Evolutionary conservation across 371 early-diverging fungal genomes (phyloP), one percentile per base, ranked within the genome.

Genomic region (Syncephalastrum contaminatum): DNA sequence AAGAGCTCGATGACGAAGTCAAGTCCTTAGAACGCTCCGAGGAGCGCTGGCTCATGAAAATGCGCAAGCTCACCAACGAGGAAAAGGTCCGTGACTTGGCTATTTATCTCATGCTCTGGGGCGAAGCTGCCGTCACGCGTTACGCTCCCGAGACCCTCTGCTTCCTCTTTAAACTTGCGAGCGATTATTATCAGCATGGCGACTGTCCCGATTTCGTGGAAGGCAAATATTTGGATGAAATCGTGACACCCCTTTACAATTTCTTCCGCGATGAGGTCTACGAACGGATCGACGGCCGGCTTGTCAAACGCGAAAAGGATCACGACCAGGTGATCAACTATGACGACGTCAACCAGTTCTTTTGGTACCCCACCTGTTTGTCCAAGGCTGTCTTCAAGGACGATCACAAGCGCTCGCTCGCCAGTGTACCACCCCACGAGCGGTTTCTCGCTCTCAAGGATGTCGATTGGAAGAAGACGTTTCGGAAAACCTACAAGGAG

Each of bases 261-360:
- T 93, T 86, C 55, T 82, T 93, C 59, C 84, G 90, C 14, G 87
- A 89, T 51, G 89, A 93, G 67, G 75, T 79, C 25, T 92, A 93
- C 63, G 86, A 90, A 56, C 60, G 83, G 14, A 71, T 81, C 51
- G 84, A 83, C 41, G 88, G 89, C 47, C 84, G 82, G 48, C 86
- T 82, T 58, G 80, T 88, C 41, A 91, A 87, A 66, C 80, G 87
- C 45, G 92, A 93, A 71, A 81, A 81, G 46, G 94, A 93, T 55
- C 96, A 95, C 66, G 77, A 85, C 24, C 68, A 78, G 19, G 84
- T 86, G 5, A 82, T 95, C 43, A 93, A 93, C 16, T 93, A 94
- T 66, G 94, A 92, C 65, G 95, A 95, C 58, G 84, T 92, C 51
- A 95, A 95, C 63, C 92, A 95, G 60, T 75, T 88, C 30, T 94